Conservation (phyloP, 441 rosid species). For the Arabidopsis lyrata region DNA sequence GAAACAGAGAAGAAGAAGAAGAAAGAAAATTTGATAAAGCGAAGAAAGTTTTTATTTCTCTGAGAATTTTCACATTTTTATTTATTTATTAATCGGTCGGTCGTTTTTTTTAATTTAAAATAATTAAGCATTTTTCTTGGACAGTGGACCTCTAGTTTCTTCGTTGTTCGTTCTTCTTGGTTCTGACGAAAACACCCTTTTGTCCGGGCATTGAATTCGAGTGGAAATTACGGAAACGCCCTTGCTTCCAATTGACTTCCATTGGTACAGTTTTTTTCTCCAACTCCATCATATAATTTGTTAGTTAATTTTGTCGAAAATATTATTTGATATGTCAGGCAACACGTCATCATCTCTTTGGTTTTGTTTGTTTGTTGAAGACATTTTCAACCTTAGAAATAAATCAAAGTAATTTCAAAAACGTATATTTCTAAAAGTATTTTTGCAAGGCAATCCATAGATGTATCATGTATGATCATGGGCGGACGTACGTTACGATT, state of each 20-base stretch:
- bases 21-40: constrained; percentile 29
- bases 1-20: constrained; percentile 21
- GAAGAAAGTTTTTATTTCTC: constrained; percentile 19
- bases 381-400: too few relatives aligned
- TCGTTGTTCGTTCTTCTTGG: constrained; percentile 19
- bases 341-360: too few relatives aligned
- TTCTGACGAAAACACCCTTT: constrained; percentile 37
- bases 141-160: constrained; percentile 36
- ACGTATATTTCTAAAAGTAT: too few relatives aligned
- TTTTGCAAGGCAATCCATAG: too few relatives aligned
- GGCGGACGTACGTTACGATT: too few relatives aligned
- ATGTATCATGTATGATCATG: too few relatives aligned
- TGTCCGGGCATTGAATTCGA: background rate
- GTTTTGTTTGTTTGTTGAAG: too few relatives aligned
- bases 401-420: too few relatives aligned
- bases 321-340: too few relatives aligned
- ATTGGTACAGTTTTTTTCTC: constrained; percentile 16
- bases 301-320: too few relatives aligned
- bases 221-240: background rate
- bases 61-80: background rate
- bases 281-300: too few relatives aligned
- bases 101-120: constrained; percentile 5
- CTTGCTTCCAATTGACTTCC: constrained; percentile 12
- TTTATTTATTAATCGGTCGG: constrained; percentile 23
- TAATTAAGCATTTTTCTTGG: constrained; percentile 40